A percentile compares a stretch with the other conserved stretches of the same genome.
Conservation (phyloP, 441 rosid species). For the Jatropha podagrica region DNA sequence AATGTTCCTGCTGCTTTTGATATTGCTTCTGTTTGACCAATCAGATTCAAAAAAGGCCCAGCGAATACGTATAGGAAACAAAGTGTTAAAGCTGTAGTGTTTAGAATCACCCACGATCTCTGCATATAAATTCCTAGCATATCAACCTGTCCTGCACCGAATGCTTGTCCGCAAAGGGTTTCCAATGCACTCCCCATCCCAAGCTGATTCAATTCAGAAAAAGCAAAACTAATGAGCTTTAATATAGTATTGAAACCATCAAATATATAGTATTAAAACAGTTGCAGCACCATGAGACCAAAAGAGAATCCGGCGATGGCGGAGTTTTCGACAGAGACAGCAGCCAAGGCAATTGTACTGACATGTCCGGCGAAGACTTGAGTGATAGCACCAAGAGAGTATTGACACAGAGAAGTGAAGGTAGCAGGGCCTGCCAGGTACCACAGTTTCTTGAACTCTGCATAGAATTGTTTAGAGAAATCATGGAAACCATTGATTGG, state of each 20-base stretch:
- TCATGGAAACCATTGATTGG: slow-evolving; percentile 19
- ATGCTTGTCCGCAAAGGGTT: slow-evolving; percentile 49
- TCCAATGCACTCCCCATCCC: slow-evolving; percentile 50
- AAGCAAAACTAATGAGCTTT: no score
- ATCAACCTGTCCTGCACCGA: slow-evolving; percentile 40
- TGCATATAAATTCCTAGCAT: slow-evolving; percentile 49
- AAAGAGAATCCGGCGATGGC: slow-evolving; percentile 46
- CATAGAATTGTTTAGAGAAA: slow-evolving; percentile 31
- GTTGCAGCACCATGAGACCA: slow-evolving; percentile 40
- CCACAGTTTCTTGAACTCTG: slow-evolving; percentile 40
- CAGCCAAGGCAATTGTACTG: slow-evolving; percentile 38
- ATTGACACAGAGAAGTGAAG: slow-evolving; percentile 39
- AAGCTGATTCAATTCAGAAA: slow-evolving; percentile 24
- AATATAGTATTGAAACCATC: no score
- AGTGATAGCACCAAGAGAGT: slow-evolving; percentile 48
- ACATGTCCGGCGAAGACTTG: slow-evolving; percentile 44
- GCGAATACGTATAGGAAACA: slow-evolving; percentile 34
- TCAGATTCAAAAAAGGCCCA: slow-evolving; percentile 24
- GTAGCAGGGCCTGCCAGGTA: slow-evolving; percentile 46
- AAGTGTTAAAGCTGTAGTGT: slow-evolving; percentile 24
- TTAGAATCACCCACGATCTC: slow-evolving; percentile 43
- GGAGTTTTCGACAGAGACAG: slow-evolving; percentile 42
- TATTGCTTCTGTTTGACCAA: slow-evolving; percentile 36
- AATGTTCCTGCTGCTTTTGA: slow-evolving; percentile 40
- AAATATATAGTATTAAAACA: background rate